These are phyloP conservation scores for Yamadazyma jaroonii DNA, from an alignment of 1,139 yeast genomes.

Conservation along the genomic window DNA sequence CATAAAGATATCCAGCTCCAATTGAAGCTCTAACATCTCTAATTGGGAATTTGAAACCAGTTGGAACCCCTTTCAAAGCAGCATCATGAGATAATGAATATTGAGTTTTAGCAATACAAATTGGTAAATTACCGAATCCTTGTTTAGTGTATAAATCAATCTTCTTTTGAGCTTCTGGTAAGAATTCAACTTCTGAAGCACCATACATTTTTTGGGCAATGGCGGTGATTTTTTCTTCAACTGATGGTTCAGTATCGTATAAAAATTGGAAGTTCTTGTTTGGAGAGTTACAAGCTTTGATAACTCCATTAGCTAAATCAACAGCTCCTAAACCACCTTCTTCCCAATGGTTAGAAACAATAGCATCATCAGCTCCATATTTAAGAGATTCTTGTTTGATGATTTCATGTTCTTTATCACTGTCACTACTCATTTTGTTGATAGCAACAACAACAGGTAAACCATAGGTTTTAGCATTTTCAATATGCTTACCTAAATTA, in stretches of 20 bases:
- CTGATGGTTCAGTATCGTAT: slow-evolving; percentile 67
- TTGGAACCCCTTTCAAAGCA: slow-evolving; percentile 88
- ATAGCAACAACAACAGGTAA: slow-evolving; percentile 96
- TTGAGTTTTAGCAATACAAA: slow-evolving; percentile 97
- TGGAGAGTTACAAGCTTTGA: slow-evolving; percentile 59
- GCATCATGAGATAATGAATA: slow-evolving; percentile 96
- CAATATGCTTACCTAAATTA: slow-evolving; percentile 88
- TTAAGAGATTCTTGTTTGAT: slow-evolving; percentile 79
- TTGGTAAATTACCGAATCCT: slow-evolving; percentile 90
- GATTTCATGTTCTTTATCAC: slow-evolving; percentile 78
- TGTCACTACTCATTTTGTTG: slow-evolving; percentile 85
- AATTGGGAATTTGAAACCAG: slow-evolving; percentile 91
- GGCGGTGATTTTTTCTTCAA: slow-evolving; percentile 77
- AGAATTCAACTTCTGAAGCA: slow-evolving; percentile 83
- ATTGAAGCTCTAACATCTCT: slow-evolving; percentile 91
- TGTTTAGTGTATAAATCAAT: slow-evolving; percentile 81
- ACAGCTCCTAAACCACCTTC: slow-evolving; percentile 96
- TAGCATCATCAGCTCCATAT: slow-evolving; percentile 96
- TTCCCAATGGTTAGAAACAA: slow-evolving; percentile 96
- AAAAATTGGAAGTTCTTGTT: slow-evolving; percentile 64
- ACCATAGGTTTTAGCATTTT: slow-evolving; percentile 82
- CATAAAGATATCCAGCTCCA: slow-evolving; percentile 96
- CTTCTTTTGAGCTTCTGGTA: slow-evolving; percentile 81
- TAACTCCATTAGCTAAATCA: slow-evolving; percentile 81
- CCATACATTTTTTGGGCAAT: slow-evolving; percentile 95